A percentile compares a stretch with the other conserved stretches of the same genome.
phyloP scores from a whole-genome alignment of 2,329 filamentous ascomycete species.

The Aspergillus felis region DNA sequence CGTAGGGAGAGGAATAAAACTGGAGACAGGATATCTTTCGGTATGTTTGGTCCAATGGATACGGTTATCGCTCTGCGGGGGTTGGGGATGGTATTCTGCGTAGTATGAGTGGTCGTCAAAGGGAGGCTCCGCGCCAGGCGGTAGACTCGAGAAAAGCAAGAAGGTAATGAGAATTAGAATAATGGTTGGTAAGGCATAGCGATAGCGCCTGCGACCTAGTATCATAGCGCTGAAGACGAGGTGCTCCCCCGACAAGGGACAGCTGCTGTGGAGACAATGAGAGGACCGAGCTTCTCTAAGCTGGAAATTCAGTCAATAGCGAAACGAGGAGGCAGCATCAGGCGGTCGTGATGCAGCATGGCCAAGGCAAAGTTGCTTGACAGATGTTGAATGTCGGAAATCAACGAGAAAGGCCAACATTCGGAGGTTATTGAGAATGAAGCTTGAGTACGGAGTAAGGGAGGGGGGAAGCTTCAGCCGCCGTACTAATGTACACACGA shows the following conservation, averaged over 20 bases:
- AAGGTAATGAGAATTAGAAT: constrained; percentile 24
- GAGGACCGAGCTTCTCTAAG: constrained; percentile 3
- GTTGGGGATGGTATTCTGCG: constrained; percentile 6
- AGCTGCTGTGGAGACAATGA: neutral
- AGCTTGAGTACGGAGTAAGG: neutral
- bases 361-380: neutral
- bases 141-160: constrained; percentile 19
- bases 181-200: constrained; percentile 22
- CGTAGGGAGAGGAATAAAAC: constrained; percentile 69
- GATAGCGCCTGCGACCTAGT: constrained; percentile 22
- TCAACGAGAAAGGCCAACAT: neutral
- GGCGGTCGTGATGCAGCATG: constrained; percentile 2
- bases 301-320: neutral
- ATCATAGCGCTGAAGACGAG: constrained; percentile 18
- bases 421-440: neutral
- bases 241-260: neutral
- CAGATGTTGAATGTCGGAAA: neutral
- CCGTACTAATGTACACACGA: neutral
- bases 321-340: neutral
- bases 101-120: constrained; percentile 11
- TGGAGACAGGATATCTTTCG: constrained; percentile 72
- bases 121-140: constrained; percentile 15
- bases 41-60: constrained; percentile 67
- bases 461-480: neutral
- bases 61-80: constrained; percentile 6